Evolutionary conservation across 306 rosid genomes (phyloP).

Genomic region (Comarum palustre): DNA sequence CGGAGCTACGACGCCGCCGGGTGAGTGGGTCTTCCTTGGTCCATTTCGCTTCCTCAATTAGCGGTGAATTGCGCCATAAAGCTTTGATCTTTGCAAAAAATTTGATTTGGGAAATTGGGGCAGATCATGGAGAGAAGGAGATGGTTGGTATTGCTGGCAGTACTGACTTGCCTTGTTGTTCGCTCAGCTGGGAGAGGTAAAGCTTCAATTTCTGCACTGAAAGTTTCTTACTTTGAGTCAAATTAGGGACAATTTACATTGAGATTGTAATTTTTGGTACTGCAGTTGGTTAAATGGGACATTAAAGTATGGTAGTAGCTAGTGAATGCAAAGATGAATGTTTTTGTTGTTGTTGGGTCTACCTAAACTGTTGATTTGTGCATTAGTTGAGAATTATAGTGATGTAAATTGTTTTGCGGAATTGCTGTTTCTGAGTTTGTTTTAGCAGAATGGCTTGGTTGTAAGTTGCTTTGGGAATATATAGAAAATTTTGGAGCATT

Average conservation of each 20-base stretch:
- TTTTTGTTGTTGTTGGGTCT: too few species aligned
- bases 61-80: slow-evolving; percentile 21
- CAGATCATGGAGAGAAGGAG: slow-evolving; percentile 53
- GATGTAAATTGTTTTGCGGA: neutral
- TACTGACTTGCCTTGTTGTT: slow-evolving; percentile 33
- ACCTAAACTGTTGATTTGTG: too few species aligned
- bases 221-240: slow-evolving; percentile 2
- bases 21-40: slow-evolving; percentile 15
- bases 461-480: neutral
- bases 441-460: neutral
- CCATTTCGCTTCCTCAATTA: neutral
- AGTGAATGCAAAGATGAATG: too few species aligned
- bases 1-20: slow-evolving; percentile 13
- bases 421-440: neutral
- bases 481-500: neutral
- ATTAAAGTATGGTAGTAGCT: neutral
- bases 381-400: neutral
- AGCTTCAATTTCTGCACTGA: slow-evolving; percentile 1
- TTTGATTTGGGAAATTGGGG: slow-evolving; percentile 4
- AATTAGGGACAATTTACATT: neutral
- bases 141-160: slow-evolving; percentile 42
- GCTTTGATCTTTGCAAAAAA: neutral
- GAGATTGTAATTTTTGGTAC: neutral
- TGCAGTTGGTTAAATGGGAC: neutral
- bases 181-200: slow-evolving; percentile 62